Conservation (phyloP, 2,329 filamentous ascomycete genomes). For the Scedosporium aurantiacum region DNA sequence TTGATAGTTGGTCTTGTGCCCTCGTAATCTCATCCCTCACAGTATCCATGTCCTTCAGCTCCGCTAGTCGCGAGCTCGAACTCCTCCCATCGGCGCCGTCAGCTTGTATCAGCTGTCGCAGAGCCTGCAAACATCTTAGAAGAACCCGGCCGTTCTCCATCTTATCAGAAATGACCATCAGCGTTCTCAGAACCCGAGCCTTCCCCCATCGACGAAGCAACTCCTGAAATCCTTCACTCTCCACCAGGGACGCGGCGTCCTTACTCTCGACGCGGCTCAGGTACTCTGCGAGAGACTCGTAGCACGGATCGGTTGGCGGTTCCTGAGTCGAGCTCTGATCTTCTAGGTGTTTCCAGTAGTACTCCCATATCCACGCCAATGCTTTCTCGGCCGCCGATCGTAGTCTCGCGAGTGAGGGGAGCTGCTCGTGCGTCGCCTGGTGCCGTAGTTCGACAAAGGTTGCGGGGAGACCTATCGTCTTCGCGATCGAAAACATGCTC, state of each 20-base stretch:
- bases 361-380: slow-evolving; percentile 76
- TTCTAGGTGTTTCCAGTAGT: slow-evolving; percentile 61
- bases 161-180: slow-evolving; percentile 27
- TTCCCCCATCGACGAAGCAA: slow-evolving; percentile 25
- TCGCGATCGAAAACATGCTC: slow-evolving; percentile 64
- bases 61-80: slow-evolving; percentile 20
- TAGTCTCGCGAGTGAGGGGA: slow-evolving; percentile 65
- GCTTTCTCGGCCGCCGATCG: slow-evolving; percentile 58
- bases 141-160: slow-evolving; percentile 32
- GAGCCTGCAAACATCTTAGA: slow-evolving; percentile 32
- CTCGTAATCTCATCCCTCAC: slow-evolving; percentile 26
- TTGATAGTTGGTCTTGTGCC: not conserved
- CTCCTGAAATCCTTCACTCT: slow-evolving; percentile 14
- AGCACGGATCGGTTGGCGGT: slow-evolving; percentile 4
- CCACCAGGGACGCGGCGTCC: slow-evolving; percentile 16
- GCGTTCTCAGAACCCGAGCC: slow-evolving; percentile 22
- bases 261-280: slow-evolving; percentile 4
- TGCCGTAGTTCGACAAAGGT: slow-evolving; percentile 84
- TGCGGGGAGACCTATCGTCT: slow-evolving; percentile 56
- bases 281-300: not conserved
- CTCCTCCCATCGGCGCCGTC: slow-evolving; percentile 34
- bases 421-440: slow-evolving; percentile 79
- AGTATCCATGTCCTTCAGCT: slow-evolving; percentile 21
- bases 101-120: slow-evolving; percentile 26
- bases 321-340: slow-evolving; percentile 5